Base-by-base conservation (phyloP, 169 alveolate species). In the Cryptosporidium ubiquitum region DNA sequence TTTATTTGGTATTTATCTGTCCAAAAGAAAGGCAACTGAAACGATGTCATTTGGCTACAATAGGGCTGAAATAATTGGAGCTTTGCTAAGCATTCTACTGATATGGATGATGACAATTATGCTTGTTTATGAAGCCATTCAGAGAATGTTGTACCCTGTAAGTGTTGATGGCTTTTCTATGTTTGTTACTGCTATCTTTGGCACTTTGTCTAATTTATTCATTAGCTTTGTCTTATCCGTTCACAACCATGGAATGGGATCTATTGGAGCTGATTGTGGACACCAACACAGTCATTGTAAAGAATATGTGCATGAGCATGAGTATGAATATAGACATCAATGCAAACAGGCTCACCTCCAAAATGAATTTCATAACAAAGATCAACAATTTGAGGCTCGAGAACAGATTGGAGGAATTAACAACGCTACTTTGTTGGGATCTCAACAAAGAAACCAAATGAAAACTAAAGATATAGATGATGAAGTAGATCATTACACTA, bases 51-150 rank as follows among this genome's bases (percentile, higher is more conserved):
- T 94, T 86, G 99, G 99, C 9, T 97, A 95, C 79, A 97, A 97
- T 69, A 91, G 99, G 84, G 98, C 99, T 1, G 99, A 97, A 93
- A 96, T 97, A 40, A 86, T 98, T 51, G 99, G 99, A 42, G 99
- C 99, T 23, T 84, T 96, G 20, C 92, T 96, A 42, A 94, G 98
- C 69, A 95, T 98, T 18, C 69, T 96, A 31, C 85, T 98, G 57
- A 97, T 98, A 26, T 98, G 99, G 99, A 96, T 94, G 1, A 89
- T 98, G 75, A 97, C 99, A 47, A 92, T 95, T 5, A 92, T 93
- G 86, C 91, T 98, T n/a, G 92, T 97, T 57, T 93, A 93, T 84
- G 99, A 97, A 74, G 99, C 99, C 5, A 93, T 97, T 64, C 85
- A 92, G 44, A 95, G 99, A 91, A 86, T 98, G 47, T 85, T 95